These are phyloP conservation scores for Cladorrhinum samala DNA, from an alignment of 495 filamentous ascomycete genomes.

Conservation along the genomic window DNA sequence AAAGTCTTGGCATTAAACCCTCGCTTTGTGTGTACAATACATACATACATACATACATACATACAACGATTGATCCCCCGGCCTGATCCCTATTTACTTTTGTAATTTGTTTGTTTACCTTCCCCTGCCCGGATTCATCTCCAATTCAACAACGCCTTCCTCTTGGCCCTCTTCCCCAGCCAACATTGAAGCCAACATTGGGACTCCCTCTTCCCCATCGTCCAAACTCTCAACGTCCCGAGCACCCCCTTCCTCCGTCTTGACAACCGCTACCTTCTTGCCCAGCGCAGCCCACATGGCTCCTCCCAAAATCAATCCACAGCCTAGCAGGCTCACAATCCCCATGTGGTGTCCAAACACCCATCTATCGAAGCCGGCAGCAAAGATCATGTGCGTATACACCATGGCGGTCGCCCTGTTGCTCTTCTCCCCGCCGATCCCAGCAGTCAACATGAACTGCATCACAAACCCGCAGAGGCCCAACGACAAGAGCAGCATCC, in stretches of 20 bases:
- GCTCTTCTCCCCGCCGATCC: constrained; percentile 60
- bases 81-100: too few relatives aligned
- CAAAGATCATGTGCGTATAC: constrained; percentile 91
- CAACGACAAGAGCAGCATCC: constrained; percentile 62
- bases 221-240: constrained; percentile 7
- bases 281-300: constrained; percentile 71
- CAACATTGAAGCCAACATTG: constrained; percentile 22
- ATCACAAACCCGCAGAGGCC: constrained; percentile 74
- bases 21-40: not conserved
- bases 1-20: not conserved
- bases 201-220: constrained; percentile 16
- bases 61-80: too few relatives aligned
- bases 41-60: not conserved
- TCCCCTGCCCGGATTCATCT: not conserved
- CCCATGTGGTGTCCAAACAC: constrained; percentile 70
- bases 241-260: constrained; percentile 6
- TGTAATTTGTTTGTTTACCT: not conserved
- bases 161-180: constrained; percentile 1
- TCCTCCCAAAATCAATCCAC: constrained; percentile 70
- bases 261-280: constrained; percentile 28
- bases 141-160: constrained; percentile 2
- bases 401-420: constrained; percentile 81
- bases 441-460: constrained; percentile 83
- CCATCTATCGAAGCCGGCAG: constrained; percentile 71
- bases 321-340: constrained; percentile 61